These are phyloP conservation scores for Sugiyamaella neomexicana DNA, from an alignment of 1,139 yeast species.

Conservation along the genomic window DNA sequence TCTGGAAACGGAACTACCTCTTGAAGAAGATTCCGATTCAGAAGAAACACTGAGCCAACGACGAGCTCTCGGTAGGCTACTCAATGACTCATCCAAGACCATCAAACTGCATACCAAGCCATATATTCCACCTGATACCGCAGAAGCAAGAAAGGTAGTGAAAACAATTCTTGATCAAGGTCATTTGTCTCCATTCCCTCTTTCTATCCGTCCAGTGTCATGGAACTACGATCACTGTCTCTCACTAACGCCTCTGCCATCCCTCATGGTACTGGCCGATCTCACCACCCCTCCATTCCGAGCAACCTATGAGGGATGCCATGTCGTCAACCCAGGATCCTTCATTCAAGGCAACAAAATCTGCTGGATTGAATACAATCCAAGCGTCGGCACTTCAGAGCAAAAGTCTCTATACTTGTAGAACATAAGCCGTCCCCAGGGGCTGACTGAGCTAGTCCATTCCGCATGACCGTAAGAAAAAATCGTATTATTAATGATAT, in stretches of 20 bases:
- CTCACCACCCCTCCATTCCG: slow-evolving; percentile 69
- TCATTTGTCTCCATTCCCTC: slow-evolving; percentile 75
- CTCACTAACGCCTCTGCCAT: slow-evolving; percentile 75
- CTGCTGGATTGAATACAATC: slow-evolving; percentile 70
- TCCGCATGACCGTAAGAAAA: too few relatives aligned
- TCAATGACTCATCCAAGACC: slow-evolving; percentile 24
- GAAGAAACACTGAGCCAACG: slow-evolving; percentile 26
- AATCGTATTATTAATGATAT: background rate
- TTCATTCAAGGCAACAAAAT: slow-evolving; percentile 51
- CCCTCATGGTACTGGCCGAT: slow-evolving; percentile 56
- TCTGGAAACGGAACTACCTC: slow-evolving; percentile 12
- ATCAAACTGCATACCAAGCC: slow-evolving; percentile 23
- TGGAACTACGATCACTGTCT: slow-evolving; percentile 72
- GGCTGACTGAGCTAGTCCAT: too few relatives aligned
- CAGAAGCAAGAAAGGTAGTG: slow-evolving; percentile 72
- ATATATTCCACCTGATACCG: slow-evolving; percentile 43
- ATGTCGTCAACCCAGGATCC: slow-evolving; percentile 69
- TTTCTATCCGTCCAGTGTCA: slow-evolving; percentile 58
- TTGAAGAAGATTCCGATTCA: slow-evolving; percentile 25
- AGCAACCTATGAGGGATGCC: slow-evolving; percentile 79
- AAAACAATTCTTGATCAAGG: slow-evolving; percentile 87
- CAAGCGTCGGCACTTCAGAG: slow-evolving; percentile 39
- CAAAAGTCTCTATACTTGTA: slow-evolving; percentile 25
- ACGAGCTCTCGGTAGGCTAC: slow-evolving; percentile 28
- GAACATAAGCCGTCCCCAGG: background rate